Evolutionary conservation across 306 rosid genomes (phyloP), one percentile per base, ranked within the genome.

Genomic region (Lathyrus aphaca): DNA sequence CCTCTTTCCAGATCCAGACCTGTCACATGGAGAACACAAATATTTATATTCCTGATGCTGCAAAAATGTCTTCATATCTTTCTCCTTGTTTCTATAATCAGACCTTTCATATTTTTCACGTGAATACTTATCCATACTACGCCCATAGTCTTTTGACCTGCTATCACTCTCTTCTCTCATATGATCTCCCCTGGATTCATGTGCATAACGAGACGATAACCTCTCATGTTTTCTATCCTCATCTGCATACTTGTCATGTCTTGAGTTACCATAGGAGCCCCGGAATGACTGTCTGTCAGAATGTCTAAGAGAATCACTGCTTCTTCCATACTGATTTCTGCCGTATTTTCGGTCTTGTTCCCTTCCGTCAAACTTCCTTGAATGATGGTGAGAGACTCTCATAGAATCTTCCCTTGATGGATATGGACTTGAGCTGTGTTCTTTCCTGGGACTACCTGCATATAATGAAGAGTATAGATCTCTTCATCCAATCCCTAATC

Each of bases 401-500:
- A 64, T 68, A 43, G 82, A 74, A 63, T 80, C 89, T 46, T 77
- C 89, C 69, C 39, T 80, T 16, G 23, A 54, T 38, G 72, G 44
- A 69, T 83, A 81, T 64, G 94, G 97, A 73, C 91, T 84, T 35
- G 78, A 65, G 77, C 79, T 78, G 42, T 14, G 69, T 29, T 83
- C 86, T 15, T 12, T 83, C 64, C 80, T 76, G 62, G 91, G 97
- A 83, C 86, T 87, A 63, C 83, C 97, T 91, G 86, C 79, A 64
- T 54, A 79, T 63, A 76, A 15, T 38, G 37, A 68, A 71, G 59
- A 45, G 58, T 15, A 58, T 37, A 29, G 17, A 45, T 74, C 72
- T 46, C 68, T 38, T 70, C 44, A 70, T 49, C 48, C 55, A 48
- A 74, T n/a, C 68, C 37, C 25, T 58, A 70, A 4, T 25, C 38